Conservation (phyloP, 306 rosid genomes). For the Purshia tridentata region DNA sequence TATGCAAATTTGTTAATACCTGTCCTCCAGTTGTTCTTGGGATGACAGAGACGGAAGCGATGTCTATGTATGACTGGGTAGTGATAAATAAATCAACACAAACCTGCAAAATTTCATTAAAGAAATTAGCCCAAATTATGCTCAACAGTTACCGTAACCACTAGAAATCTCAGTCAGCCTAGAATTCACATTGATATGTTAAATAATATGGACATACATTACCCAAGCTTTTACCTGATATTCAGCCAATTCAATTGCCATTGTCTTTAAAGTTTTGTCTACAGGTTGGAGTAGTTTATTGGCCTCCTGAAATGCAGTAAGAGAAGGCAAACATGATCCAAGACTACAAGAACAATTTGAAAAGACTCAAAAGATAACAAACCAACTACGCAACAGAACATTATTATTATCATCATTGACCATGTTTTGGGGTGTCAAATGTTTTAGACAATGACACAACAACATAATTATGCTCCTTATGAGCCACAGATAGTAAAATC, state of each 20-base stretch:
- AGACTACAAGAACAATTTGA: background rate
- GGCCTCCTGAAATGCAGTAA: slow-evolving; percentile 64
- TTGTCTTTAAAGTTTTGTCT: slow-evolving; percentile 77
- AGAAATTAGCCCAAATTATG: slow-evolving; percentile 22
- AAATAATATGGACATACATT: slow-evolving; percentile 25
- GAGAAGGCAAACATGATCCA: slow-evolving; percentile 3
- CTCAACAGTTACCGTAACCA: slow-evolving; percentile 6
- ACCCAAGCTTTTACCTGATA: slow-evolving; percentile 57
- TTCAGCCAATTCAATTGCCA: slow-evolving; percentile 94
- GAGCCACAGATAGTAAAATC: background rate
- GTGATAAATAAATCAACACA: slow-evolving; percentile 90
- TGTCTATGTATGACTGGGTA: slow-evolving; percentile 78
- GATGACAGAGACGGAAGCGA: slow-evolving; percentile 85
- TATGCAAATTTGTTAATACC: slow-evolving; percentile 43
- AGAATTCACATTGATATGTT: slow-evolving; percentile 12
- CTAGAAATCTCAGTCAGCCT: slow-evolving; percentile 18
- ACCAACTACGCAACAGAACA: too few relatives aligned
- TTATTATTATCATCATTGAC: background rate
- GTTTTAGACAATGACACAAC: background rate
- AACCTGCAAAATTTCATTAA: slow-evolving; percentile 58
- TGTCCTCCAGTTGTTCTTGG: slow-evolving; percentile 98
- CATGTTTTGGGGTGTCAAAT: background rate
- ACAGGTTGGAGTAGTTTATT: slow-evolving; percentile 92
- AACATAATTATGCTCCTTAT: background rate
- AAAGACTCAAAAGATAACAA: background rate